These are phyloP conservation scores for Pyrrhoderma noxium DNA, from an alignment of 1,284 basidiomycete genomes.

Conservation along the genomic window DNA sequence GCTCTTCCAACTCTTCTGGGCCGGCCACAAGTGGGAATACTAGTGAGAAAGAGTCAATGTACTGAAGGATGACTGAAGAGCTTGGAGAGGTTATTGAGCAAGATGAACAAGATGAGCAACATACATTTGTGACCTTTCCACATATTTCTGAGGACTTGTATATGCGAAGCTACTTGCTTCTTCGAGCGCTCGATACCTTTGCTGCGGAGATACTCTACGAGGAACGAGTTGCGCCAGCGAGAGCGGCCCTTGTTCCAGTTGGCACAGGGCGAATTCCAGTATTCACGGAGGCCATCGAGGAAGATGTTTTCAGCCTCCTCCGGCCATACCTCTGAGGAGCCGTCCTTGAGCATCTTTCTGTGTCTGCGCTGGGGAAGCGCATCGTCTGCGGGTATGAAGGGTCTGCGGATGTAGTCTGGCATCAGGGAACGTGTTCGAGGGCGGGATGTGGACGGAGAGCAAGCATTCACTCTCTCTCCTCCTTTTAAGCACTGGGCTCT, in stretches of 20 bases:
- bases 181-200: conserved; percentile 62
- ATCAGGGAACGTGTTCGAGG: background rate
- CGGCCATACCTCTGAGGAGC: conserved; percentile 75
- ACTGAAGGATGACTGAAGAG: conserved; percentile 3
- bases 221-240: conserved; percentile 74
- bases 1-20: conserved; percentile 55
- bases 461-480: too few relatives aligned
- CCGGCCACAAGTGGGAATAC: conserved; percentile 62
- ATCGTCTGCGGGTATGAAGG: conserved; percentile 23
- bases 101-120: conserved; percentile 20
- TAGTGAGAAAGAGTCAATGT: conserved; percentile 25
- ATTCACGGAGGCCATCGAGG: conserved; percentile 67
- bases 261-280: conserved; percentile 73
- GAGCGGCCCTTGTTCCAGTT: conserved; percentile 69
- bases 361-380: conserved; percentile 75
- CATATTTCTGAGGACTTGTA: conserved; percentile 77
- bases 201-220: conserved; percentile 67
- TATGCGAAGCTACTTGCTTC: conserved; percentile 79
- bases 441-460: conserved; percentile 4
- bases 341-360: conserved; percentile 75
- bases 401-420: conserved; percentile 5
- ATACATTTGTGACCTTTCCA: conserved; percentile 73
- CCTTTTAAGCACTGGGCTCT: too few relatives aligned
- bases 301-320: conserved; percentile 66
- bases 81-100: too few relatives aligned